Evolutionary conservation across 345 rosid species (phyloP), one percentile per base, ranked within the genome.

Genomic region (Boechera retrofracta): DNA sequence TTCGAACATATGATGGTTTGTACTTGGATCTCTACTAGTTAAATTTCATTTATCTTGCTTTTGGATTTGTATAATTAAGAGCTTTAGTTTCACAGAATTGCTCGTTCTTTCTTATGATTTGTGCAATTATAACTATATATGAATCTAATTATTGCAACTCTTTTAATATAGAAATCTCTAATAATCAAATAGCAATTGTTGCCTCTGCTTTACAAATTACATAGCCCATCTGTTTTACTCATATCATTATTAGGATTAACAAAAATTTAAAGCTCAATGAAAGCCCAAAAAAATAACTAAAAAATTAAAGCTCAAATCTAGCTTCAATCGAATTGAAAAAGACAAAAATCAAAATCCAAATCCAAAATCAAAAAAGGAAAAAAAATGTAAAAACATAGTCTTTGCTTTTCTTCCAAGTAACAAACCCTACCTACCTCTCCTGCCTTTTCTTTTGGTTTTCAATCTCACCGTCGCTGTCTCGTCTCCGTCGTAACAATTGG

Each of bases 1-100:
- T 31, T 41, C 24, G 45, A 32, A 41, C 45, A 73, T 73, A 10
- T 72, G 9, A 12, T 33, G n/a, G 36, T 61, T 28, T 49, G n/a
- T 29, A 26, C 6, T 28, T 39, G 21, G 47, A 10, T 38, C 16
- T 39, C 31, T 62, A 26, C 32, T 52, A 38, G 21, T 10, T 12
- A 28, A 53, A 28, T 6, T 73, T 38, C n/a, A 5, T 39, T 61
- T 49, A 9, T 10, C 11, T 33, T 58, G 15, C 11, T 52, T 6
- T 16, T 26, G 24, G 52, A 35, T 61, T 26, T 41, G 29, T 55
- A 26, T 15, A 16, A n/a, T 39, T 13, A 60, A 18, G 15, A 10
- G 13, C 7, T 18, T 21, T 36, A 2, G 10, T 60, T 2, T 48
- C 52, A 48, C 52, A 48, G 24, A 48, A 48, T 45, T 45, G 18